Evolutionary conservation across 1,284 basidiomycete genomes (phyloP).

Genomic region (Athelia sp.): DNA sequence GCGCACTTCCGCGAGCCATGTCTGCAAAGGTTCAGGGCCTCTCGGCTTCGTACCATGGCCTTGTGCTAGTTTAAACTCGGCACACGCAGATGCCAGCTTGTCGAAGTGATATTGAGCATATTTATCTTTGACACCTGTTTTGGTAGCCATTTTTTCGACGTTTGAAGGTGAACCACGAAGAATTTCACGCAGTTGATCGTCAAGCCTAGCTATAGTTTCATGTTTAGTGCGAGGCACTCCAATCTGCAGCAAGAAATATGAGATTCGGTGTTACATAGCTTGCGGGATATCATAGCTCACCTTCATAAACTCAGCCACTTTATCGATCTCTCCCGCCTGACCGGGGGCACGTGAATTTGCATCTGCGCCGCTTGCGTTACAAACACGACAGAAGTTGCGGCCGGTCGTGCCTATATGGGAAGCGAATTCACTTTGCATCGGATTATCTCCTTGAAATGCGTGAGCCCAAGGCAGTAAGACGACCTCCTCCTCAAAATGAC

Average conservation of each 20-base stretch:
- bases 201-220: not conserved
- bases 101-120: constrained; percentile 7
- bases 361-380: constrained; percentile 5
- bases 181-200: not conserved
- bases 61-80: constrained; percentile 2
- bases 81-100: constrained; percentile 1
- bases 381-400: constrained; percentile 13
- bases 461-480: constrained; percentile 11
- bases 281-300: not conserved
- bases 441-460: constrained; percentile 17
- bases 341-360: not conserved
- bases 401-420: constrained; percentile 17
- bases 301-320: constrained; percentile 7
- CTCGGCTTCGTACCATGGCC: not conserved
- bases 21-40: not conserved
- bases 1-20: not conserved
- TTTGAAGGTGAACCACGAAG: not conserved
- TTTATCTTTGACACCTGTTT: constrained; percentile 6
- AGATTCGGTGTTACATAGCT: not conserved
- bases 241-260: not conserved
- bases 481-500: constrained; percentile 8
- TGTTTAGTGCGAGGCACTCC: not conserved
- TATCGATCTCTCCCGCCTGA: not conserved
- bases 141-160: not conserved
- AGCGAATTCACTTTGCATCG: constrained; percentile 20